A percentile compares a stretch with the other conserved stretches of the same genome.
These are phyloP conservation scores for Pseudocercospora pini-densiflorae DNA, from an alignment of 2,329 filamentous ascomycete genomes.

Conservation along the genomic window DNA sequence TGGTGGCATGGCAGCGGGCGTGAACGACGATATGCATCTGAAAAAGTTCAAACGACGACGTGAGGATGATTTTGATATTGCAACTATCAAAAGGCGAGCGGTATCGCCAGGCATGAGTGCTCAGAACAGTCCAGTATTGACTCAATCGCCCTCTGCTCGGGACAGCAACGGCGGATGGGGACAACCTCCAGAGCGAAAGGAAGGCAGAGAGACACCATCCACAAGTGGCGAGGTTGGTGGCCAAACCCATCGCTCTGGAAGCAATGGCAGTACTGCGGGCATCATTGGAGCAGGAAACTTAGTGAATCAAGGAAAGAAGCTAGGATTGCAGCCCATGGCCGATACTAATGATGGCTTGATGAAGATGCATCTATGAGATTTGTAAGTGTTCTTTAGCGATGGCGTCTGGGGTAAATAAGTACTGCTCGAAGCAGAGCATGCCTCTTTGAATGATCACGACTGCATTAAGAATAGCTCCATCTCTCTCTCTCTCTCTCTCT, in stretches of 20 bases:
- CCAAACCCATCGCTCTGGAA: constrained; percentile 20
- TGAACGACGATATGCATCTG: constrained; percentile 41
- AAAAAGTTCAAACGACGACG: constrained; percentile 70
- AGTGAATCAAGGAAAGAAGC: constrained; percentile 53
- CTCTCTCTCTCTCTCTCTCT: not conserved
- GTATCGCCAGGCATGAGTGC: constrained; percentile 91
- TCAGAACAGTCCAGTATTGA: constrained; percentile 83
- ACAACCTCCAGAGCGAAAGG: constrained; percentile 60
- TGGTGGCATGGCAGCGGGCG: constrained; percentile 25
- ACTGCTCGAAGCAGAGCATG: not conserved
- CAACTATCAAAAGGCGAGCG: constrained; percentile 86
- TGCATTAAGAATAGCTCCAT: not conserved
- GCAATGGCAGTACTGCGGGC: constrained; percentile 20
- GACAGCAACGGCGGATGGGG: constrained; percentile 71
- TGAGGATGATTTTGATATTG: constrained; percentile 88
- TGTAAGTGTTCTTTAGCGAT: constrained; percentile 18
- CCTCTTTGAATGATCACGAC: not conserved
- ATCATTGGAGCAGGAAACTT: constrained; percentile 19
- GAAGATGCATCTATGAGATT: constrained; percentile 93
- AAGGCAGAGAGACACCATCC: constrained; percentile 24
- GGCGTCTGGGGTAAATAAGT: constrained; percentile 1
- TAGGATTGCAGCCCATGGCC: constrained; percentile 90
- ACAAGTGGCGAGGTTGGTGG: constrained; percentile 18
- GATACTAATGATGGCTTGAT: constrained; percentile 95
- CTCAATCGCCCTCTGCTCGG: constrained; percentile 78